phyloP scores from a whole-genome alignment of 768 basidiomycete genomes.

The Mycena latifolia region DNA sequence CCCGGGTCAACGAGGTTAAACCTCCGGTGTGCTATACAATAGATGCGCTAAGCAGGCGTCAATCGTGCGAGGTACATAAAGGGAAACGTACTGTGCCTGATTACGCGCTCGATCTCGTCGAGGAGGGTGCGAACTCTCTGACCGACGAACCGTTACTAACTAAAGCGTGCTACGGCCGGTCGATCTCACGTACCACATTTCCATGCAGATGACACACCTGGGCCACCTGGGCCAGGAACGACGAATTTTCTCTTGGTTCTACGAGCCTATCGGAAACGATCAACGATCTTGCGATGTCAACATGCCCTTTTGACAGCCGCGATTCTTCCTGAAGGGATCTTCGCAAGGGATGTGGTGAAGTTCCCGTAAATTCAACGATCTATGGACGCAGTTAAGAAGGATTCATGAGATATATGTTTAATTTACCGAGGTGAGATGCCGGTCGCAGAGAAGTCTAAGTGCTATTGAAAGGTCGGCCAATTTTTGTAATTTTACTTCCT shows the following conservation, averaged over 20 bases:
- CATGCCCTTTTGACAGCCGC: neutral
- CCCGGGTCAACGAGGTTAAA: neutral
- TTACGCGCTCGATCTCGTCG: slow-evolving; percentile 10
- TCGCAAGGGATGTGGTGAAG: neutral
- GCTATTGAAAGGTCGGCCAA: slow-evolving; percentile 2
- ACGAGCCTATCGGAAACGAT: neutral
- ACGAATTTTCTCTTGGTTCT: neutral
- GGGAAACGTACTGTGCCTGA: slow-evolving; percentile 6
- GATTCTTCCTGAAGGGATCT: slow-evolving; percentile 7
- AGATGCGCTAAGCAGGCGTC: neutral
- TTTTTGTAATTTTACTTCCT: neutral
- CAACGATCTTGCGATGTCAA: slow-evolving; percentile 9
- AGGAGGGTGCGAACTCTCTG: slow-evolving; percentile 5
- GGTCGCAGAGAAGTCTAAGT: slow-evolving; percentile 2
- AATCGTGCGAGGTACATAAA: neutral
- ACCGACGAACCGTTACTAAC: neutral
- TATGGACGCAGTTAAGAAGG: neutral
- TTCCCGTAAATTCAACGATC: slow-evolving; percentile 6
- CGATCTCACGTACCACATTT: slow-evolving; percentile 14
- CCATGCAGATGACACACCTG: slow-evolving; percentile 14
- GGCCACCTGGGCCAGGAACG: slow-evolving; percentile 1
- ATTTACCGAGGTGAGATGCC: slow-evolving; percentile 5
- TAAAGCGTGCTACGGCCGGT: neutral
- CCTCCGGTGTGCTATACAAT: slow-evolving; percentile 7
- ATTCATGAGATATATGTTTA: neutral